Conservation (phyloP, 192 early-diverging fungal species). For the Funneliformis mosseae region DNA sequence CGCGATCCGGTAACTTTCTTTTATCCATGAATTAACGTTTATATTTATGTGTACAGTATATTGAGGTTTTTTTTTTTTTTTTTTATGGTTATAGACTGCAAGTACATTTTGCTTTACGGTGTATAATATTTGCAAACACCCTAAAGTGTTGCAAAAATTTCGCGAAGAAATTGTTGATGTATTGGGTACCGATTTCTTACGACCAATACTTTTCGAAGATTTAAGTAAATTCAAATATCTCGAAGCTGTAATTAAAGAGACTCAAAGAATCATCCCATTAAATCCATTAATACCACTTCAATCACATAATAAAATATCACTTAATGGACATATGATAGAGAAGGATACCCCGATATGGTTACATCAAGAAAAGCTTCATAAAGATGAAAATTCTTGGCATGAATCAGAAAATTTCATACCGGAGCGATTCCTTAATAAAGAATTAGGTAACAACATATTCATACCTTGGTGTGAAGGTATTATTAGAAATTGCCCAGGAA, state of each 20-base stretch:
- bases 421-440: neutral
- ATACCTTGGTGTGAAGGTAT: neutral
- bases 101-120: constrained; percentile 1
- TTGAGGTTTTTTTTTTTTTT: no score
- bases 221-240: constrained; percentile 19
- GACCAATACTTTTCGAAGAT: constrained; percentile 22
- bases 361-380: neutral
- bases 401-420: constrained; percentile 11
- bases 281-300: neutral
- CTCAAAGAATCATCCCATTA: neutral
- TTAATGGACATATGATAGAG: neutral
- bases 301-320: neutral
- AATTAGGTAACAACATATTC: neutral
- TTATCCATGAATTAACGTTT: no score
- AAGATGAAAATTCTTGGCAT: constrained; percentile 1
- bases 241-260: constrained; percentile 16
- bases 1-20: constrained; percentile 5
- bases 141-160: neutral
- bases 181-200: constrained; percentile 14
- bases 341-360: neutral
- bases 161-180: constrained; percentile 9
- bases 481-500: constrained; percentile 9
- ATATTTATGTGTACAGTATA: neutral
- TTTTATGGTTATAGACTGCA: neutral
- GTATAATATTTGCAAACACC: constrained; percentile 9